These are phyloP conservation scores for Proliferodiscus dingleyae DNA, from an alignment of 2,329 filamentous ascomycete genomes.

Conservation along the genomic window DNA sequence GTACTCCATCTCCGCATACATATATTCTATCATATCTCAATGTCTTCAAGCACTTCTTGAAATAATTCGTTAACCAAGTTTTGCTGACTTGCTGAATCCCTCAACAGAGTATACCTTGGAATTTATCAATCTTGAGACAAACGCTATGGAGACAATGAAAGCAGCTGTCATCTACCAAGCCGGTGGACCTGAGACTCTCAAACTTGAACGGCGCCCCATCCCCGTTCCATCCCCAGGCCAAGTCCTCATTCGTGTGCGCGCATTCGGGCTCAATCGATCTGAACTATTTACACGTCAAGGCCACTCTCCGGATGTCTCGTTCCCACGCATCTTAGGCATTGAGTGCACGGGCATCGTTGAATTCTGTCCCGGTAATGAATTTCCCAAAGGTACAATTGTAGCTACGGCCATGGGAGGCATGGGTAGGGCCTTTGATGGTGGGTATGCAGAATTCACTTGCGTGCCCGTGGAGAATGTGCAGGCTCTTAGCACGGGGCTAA, in stretches of 20 bases:
- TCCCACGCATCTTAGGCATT: conserved; percentile 23
- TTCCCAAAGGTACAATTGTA: conserved; percentile 37
- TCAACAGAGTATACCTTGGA: too few relatives aligned
- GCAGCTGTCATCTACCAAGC: conserved; percentile 18
- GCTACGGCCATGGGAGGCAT: conserved; percentile 46
- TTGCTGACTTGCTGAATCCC: too few relatives aligned
- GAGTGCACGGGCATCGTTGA: conserved; percentile 19
- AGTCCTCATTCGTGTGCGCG: conserved; percentile 72
- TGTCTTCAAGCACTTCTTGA: too few relatives aligned
- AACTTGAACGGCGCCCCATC: conserved; percentile 14
- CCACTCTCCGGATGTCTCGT: conserved; percentile 13
- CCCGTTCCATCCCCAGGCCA: conserved; percentile 46
- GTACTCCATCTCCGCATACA: too few relatives aligned
- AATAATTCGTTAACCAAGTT: too few relatives aligned
- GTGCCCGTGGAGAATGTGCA: conserved; percentile 39
- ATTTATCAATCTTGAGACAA: too few relatives aligned
- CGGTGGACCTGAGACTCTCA: conserved; percentile 19
- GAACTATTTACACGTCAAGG: conserved; percentile 50
- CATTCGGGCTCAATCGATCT: conserved; percentile 81
- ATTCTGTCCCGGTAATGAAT: conserved; percentile 26
- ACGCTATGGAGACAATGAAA: conserved; percentile 18
- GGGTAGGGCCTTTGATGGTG: conserved; percentile 42
- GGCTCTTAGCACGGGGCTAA: conserved; percentile 32
- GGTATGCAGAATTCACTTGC: conserved; percentile 45
- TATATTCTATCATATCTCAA: too few relatives aligned